Percentiles rank a stretch among this genome's conserved stretches.
Conservation (phyloP, 2,329 filamentous ascomycete genomes). For the Beauveria asiatica region DNA sequence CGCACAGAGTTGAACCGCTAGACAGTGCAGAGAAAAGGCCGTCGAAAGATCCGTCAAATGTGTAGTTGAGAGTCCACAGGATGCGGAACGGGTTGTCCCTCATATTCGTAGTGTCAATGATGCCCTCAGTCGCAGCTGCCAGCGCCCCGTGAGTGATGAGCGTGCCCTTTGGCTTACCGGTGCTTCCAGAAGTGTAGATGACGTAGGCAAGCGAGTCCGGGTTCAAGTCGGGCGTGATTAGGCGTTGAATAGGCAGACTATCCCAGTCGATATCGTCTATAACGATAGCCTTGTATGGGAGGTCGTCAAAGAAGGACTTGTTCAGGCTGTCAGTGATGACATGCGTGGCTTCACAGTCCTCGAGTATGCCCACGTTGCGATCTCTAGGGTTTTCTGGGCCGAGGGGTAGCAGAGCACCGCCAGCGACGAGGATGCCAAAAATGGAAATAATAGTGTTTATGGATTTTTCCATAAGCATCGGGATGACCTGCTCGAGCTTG, state of each 20-base stretch:
- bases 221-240: background rate
- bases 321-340: background rate
- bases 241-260: background rate
- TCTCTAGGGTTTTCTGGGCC: background rate
- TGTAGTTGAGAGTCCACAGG: constrained; percentile 15
- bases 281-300: background rate
- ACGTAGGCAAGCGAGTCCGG: background rate
- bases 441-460: background rate
- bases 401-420: background rate
- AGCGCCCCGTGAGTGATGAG: background rate
- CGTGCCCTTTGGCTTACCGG: background rate
- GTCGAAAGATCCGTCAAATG: constrained; percentile 14
- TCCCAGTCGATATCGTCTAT: background rate
- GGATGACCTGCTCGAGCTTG: background rate
- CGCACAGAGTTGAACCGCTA: constrained; percentile 12
- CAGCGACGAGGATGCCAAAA: background rate
- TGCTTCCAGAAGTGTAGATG: background rate
- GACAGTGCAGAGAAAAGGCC: constrained; percentile 12
- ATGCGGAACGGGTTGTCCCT: constrained; percentile 3
- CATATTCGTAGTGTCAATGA: background rate
- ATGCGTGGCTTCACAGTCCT: background rate
- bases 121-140: background rate
- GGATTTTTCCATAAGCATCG: background rate
- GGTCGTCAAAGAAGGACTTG: background rate
- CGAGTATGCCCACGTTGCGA: background rate